Base-by-base conservation (phyloP, 2,329 filamentous ascomycete genomes). In the Nemania abortiva region DNA sequence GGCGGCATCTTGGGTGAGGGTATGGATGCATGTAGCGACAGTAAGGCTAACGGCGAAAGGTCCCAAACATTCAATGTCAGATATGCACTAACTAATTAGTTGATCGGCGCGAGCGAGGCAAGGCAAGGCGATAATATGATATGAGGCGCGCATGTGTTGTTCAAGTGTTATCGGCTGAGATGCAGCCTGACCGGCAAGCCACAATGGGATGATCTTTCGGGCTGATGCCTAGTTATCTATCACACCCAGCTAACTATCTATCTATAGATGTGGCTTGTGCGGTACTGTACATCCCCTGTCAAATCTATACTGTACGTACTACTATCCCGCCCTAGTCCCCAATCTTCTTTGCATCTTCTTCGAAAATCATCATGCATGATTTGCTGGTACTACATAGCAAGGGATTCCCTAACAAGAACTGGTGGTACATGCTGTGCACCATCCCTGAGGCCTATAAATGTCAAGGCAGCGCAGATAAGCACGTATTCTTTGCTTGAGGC, bases 1-100 rank as follows among this genome's bases (percentile, higher is more conserved):
- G 91, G 87, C 76, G 92, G 88, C 94, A 97, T 92, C 79, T 77
- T 81, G 81, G 75, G 69, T 60, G 20, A 34, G 22, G 54, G 45
- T 29, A 55, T 31, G 58, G 67, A 69, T 73, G 64, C 68, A 72
- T 67, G 59, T 68, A 68, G 59, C 69, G 45, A 63, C 63, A 73
- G 62, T 63, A 60, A 52, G 45, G 47, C 49, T 47, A 37, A 52
- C 42, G 29, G 58, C 58, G 57, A 63, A 42, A 52, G 20, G 52
- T 53, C 57, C 65, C 47, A 47, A 56, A 62, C 47, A 69, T 55
- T 42, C 47, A 59, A 39, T 31, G 37, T 47, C 15, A 45, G 37
- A 53, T 58, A 50, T 55, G 27, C 56, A 70, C 52, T 50, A 58
- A 10, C 39, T 15, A 20, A 45, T 34, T 6, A 15, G 49, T 66